Percentiles rank a stretch among this genome's conserved stretches.
Evolutionary conservation across 768 basidiomycete species (phyloP).

Genomic region (Cyclocybe aegerita): DNA sequence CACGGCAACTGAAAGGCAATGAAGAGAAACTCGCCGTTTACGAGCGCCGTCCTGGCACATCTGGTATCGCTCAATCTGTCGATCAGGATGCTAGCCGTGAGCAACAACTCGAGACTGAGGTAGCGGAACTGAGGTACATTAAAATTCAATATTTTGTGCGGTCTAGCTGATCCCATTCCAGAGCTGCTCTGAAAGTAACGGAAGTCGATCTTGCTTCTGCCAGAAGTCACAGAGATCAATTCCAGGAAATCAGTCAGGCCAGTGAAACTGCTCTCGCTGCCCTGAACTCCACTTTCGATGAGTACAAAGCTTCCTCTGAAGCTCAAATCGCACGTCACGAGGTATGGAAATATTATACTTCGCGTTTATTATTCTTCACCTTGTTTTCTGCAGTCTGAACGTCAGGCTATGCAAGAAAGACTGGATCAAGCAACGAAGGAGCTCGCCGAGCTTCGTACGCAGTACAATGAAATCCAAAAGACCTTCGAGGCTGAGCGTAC

Average conservation of each 20-base stretch:
- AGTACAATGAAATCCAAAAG: constrained; percentile 59
- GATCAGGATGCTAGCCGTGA: constrained; percentile 60
- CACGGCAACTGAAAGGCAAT: constrained; percentile 66
- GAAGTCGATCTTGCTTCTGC: constrained; percentile 76
- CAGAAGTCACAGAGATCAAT: constrained; percentile 75
- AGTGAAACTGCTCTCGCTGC: constrained; percentile 75
- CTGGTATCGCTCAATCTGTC: constrained; percentile 28
- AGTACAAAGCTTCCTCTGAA: constrained; percentile 75
- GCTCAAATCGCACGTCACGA: constrained; percentile 65
- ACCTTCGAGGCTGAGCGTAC: constrained; percentile 67
- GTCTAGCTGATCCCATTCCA: constrained; percentile 24
- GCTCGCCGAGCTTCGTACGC: constrained; percentile 43
- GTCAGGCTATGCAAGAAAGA: constrained; percentile 61
- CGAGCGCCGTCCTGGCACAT: constrained; percentile 58
- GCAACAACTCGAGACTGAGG: constrained; percentile 80
- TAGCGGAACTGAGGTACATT: constrained; percentile 78
- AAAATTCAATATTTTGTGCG: neutral
- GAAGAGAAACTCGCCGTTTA: constrained; percentile 87
- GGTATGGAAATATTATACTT: constrained; percentile 38
- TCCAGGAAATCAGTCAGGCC: constrained; percentile 81
- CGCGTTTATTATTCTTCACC: constrained; percentile 7
- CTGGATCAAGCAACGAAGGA: constrained; percentile 56
- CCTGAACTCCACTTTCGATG: constrained; percentile 73
- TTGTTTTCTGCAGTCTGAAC: constrained; percentile 50
- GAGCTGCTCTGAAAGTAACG: constrained; percentile 72